Conservation (phyloP, 1,139 yeast species). For the Hyphopichia burtonii region DNA sequence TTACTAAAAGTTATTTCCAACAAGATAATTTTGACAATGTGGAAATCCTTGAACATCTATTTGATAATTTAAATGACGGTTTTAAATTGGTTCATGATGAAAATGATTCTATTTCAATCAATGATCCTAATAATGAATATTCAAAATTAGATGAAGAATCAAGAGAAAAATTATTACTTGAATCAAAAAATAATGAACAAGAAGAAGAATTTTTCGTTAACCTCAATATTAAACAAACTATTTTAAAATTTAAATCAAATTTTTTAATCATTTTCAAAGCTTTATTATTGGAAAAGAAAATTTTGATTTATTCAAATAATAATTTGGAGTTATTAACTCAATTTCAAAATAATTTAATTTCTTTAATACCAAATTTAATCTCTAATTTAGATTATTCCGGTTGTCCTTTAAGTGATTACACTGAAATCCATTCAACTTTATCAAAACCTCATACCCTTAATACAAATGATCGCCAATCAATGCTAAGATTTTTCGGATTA, state of each 20-base stretch:
- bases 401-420: constrained; percentile 67
- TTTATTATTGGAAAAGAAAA: constrained; percentile 67
- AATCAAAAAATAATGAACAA: constrained; percentile 16
- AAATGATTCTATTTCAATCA: neutral
- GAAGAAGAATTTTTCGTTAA: constrained; percentile 66
- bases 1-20: constrained; percentile 80
- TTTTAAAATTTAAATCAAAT: constrained; percentile 58
- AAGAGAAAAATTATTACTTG: constrained; percentile 4
- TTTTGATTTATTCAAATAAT: constrained; percentile 68
- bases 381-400: constrained; percentile 76
- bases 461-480: constrained; percentile 74
- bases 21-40: constrained; percentile 77
- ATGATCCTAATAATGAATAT: neutral
- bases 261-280: constrained; percentile 75
- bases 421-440: constrained; percentile 49
- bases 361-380: constrained; percentile 76
- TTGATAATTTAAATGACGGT: constrained; percentile 60
- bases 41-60: constrained; percentile 64
- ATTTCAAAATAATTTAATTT: constrained; percentile 68
- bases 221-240: constrained; percentile 64
- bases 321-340: constrained; percentile 79
- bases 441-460: constrained; percentile 67
- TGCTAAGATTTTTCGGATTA: constrained; percentile 78
- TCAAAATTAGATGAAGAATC: neutral
- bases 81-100: constrained; percentile 21